Conservation (phyloP, 2,329 filamentous ascomycete species). For the Aspergillus flavus region DNA sequence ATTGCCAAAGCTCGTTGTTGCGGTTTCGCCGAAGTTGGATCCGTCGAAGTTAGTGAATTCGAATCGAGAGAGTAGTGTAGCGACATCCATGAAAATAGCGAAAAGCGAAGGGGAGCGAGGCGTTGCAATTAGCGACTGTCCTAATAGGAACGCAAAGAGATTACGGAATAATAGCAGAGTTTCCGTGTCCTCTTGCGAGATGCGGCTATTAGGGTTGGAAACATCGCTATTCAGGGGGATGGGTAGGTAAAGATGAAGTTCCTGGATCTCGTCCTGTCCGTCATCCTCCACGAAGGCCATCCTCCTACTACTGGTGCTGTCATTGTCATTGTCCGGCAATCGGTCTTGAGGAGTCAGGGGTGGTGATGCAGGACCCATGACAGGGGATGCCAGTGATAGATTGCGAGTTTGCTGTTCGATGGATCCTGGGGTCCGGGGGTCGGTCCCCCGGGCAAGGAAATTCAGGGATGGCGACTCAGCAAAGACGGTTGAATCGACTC, state of each 20-base stretch:
- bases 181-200: conserved; percentile 55
- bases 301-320: conserved; percentile 51
- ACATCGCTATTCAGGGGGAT: conserved; percentile 58
- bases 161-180: conserved; percentile 63
- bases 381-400: conserved; percentile 34
- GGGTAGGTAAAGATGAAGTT: conserved; percentile 61
- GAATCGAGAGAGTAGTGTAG: conserved; percentile 59
- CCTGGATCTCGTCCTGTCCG: conserved; percentile 41
- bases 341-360: conserved; percentile 35
- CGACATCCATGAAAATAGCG: conserved; percentile 63
- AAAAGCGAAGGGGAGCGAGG: conserved; percentile 58
- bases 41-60: conserved; percentile 65
- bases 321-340: conserved; percentile 38
- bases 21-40: conserved; percentile 65
- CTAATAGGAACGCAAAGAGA: conserved; percentile 65
- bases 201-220: conserved; percentile 34
- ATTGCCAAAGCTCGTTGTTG: conserved; percentile 51
- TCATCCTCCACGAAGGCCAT: conserved; percentile 52
- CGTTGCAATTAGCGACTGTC: conserved; percentile 63
- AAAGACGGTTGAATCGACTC: conserved; percentile 61
- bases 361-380: conserved; percentile 28
- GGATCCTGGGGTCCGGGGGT: conserved; percentile 46
- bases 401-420: conserved; percentile 33
- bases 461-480: conserved; percentile 59
- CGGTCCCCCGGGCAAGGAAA: conserved; percentile 56